phyloP scores from a whole-genome alignment of 306 rosid genomes.

The Potentilla sterilis region DNA sequence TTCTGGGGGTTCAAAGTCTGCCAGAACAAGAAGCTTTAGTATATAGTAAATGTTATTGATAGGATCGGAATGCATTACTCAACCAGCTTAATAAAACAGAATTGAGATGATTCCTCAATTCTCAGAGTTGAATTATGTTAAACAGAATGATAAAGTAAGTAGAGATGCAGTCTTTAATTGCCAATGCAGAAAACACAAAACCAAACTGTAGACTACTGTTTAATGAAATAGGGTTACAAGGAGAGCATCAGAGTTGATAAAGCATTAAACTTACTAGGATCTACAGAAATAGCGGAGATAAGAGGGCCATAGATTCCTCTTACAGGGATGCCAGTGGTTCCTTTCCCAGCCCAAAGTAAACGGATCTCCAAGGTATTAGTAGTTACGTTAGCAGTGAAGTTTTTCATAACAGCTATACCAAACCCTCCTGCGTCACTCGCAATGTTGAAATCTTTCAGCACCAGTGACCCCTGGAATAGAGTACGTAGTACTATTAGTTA shows the following conservation, averaged over 20 bases:
- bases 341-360: constrained; percentile 50
- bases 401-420: constrained; percentile 15
- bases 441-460: constrained; percentile 40
- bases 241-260: not conserved
- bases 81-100: not conserved
- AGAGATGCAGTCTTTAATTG: not conserved
- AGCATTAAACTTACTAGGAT: constrained; percentile 24
- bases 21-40: not conserved
- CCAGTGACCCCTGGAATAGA: constrained; percentile 30
- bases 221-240: not conserved
- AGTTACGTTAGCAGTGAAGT: constrained; percentile 9
- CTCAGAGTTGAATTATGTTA: not conserved
- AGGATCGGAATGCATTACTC: not conserved
- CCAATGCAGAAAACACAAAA: not conserved
- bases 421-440: constrained; percentile 34
- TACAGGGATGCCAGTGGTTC: constrained; percentile 27
- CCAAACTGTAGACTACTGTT: not conserved
- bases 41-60: not conserved
- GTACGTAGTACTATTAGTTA: not conserved
- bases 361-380: constrained; percentile 34
- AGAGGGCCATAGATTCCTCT: constrained; percentile 52
- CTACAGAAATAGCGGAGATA: constrained; percentile 42
- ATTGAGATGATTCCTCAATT: not conserved
- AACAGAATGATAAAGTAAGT: not conserved
- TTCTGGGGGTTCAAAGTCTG: constrained; percentile 32